These are phyloP conservation scores for Pseudocohnilembus persalinus DNA, from an alignment of 169 alveolate genomes.

Conservation along the genomic window DNA sequence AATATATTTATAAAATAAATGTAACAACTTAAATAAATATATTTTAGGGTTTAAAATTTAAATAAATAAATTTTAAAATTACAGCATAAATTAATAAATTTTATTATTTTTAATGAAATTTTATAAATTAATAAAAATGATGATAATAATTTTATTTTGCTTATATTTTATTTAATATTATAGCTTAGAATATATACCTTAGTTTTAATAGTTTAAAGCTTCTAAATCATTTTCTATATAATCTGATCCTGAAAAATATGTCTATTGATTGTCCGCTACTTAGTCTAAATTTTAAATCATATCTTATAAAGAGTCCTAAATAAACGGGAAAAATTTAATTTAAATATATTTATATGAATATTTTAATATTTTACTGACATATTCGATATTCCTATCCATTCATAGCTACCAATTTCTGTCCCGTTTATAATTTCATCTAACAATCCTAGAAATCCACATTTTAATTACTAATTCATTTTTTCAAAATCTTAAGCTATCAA, in stretches of 20 bases:
- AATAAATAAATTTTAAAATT: too few relatives aligned
- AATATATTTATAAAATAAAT: too few relatives aligned
- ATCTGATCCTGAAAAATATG: neutral
- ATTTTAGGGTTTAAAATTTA: too few relatives aligned
- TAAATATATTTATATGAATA: too few relatives aligned
- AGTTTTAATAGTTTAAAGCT: neutral
- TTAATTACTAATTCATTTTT: neutral
- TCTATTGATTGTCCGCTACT: neutral
- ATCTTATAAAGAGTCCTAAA: neutral
- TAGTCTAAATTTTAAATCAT: neutral
- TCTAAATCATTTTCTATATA: neutral
- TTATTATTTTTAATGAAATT: too few relatives aligned
- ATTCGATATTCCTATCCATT: neutral
- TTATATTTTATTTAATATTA: too few relatives aligned
- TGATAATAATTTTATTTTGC: too few relatives aligned
- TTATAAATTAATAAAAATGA: too few relatives aligned
- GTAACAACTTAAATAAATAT: neutral
- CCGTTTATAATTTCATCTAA: neutral
- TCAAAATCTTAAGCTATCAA: neutral
- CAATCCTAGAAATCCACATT: neutral
- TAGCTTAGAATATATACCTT: too few relatives aligned
- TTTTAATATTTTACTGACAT: neutral
- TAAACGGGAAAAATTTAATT: neutral
- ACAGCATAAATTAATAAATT: too few relatives aligned
- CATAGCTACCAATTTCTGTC: neutral